These are phyloP conservation scores for Taphrina sp. DNA, from an alignment of 1,139 yeast species.

Conservation along the genomic window DNA sequence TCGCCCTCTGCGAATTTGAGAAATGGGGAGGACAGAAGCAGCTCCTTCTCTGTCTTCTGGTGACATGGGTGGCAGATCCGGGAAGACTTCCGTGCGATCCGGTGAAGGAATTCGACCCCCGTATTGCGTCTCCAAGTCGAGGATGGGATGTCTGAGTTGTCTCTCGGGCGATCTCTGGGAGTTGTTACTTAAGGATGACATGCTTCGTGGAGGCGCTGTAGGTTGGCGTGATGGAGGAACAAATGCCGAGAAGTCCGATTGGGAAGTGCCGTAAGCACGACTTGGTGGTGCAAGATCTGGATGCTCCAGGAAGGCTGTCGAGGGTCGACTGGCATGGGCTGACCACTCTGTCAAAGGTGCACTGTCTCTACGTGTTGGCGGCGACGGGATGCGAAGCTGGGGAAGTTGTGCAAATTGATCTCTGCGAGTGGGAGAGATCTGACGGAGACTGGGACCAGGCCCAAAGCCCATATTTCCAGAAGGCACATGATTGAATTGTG, in stretches of 20 bases:
- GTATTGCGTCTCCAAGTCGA: not conserved
- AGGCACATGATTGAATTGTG: too few species aligned
- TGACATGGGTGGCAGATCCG: not conserved
- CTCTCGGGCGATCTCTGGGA: slow-evolving; percentile 5
- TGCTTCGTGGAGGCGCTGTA: not conserved
- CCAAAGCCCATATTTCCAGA: too few species aligned
- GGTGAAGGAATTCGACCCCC: slow-evolving; percentile 13
- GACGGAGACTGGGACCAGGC: too few species aligned
- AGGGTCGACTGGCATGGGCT: too few species aligned
- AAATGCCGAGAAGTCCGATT: not conserved
- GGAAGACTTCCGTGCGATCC: slow-evolving; percentile 3
- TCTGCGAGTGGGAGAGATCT: too few species aligned
- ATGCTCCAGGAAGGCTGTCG: not conserved
- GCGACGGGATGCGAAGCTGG: slow-evolving; percentile 1
- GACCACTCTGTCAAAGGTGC: too few species aligned
- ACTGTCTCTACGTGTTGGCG: slow-evolving; percentile 8
- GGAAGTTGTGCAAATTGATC: not conserved
- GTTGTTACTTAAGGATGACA: slow-evolving; percentile 8
- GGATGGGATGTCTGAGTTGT: not conserved
- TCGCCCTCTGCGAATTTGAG: slow-evolving; percentile 25
- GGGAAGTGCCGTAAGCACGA: not conserved
- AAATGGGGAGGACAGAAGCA: slow-evolving; percentile 7
- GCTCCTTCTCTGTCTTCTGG: not conserved
- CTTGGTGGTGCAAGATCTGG: not conserved
- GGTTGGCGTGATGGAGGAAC: not conserved